phyloP scores from a whole-genome alignment of 495 filamentous ascomycete species.

The Xylaria bambusicola region DNA sequence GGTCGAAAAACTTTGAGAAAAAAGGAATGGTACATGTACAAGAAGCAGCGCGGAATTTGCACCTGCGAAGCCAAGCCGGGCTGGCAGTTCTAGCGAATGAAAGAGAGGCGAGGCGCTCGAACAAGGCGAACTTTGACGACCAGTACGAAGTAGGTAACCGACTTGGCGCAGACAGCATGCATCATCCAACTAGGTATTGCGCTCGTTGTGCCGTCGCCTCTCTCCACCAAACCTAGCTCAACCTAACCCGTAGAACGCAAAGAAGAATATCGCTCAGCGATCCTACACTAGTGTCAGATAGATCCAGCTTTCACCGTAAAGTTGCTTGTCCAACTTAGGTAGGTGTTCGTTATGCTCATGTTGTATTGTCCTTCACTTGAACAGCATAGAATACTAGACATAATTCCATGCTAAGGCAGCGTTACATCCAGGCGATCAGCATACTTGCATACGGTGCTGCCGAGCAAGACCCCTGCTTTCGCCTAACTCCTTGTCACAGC shows the following conservation, averaged over 20 bases:
- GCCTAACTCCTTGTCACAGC: too few species aligned
- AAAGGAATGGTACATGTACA: background rate
- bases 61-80: background rate
- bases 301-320: too few species aligned
- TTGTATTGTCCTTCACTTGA: too few species aligned
- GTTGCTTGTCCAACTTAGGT: background rate
- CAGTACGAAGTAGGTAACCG: too few species aligned
- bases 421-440: background rate
- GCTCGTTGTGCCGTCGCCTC: background rate
- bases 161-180: background rate
- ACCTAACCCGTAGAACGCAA: too few species aligned
- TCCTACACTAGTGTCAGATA: background rate
- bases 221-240: background rate
- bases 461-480: background rate
- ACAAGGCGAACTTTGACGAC: background rate
- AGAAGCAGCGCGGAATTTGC: background rate
- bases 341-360: background rate
- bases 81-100: background rate
- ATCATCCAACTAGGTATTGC: background rate
- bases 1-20: background rate
- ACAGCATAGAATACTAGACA: too few species aligned
- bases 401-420: too few species aligned
- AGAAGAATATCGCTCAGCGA: background rate
- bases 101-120: background rate
- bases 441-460: background rate